Conservation (phyloP, 148 eudicot genomes). For the Rhododendron griersonianum region DNA sequence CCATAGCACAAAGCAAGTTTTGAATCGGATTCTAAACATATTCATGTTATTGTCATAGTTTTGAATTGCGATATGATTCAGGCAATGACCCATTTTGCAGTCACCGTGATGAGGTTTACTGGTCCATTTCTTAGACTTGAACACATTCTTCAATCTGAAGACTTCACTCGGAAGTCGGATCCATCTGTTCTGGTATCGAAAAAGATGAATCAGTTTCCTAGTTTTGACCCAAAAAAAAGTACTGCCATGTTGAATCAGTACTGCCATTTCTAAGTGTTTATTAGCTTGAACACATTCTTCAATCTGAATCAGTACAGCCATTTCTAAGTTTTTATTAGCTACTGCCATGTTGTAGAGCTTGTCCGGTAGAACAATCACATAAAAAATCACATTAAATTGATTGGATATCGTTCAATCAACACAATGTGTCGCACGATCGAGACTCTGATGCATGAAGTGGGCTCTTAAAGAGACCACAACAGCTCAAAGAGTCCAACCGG, state of each 20-base stretch:
- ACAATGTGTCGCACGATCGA: background rate
- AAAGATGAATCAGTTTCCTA: background rate
- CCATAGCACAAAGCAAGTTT: background rate
- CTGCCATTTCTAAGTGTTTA: background rate
- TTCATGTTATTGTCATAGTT: background rate
- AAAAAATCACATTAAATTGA: background rate
- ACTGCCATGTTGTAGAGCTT: background rate
- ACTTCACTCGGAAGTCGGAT: background rate
- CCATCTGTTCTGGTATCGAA: background rate
- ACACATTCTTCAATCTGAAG: background rate
- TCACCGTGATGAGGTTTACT: background rate
- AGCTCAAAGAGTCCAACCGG: no score
- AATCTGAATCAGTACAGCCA: background rate
- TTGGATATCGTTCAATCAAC: background rate
- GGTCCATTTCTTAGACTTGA: background rate
- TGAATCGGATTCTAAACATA: background rate
- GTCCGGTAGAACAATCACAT: background rate
- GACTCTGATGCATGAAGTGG: background rate
- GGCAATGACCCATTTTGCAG: background rate
- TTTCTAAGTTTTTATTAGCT: background rate
- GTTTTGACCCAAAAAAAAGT: background rate
- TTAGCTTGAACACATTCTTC: no score
- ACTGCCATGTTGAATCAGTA: background rate
- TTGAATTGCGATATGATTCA: background rate
- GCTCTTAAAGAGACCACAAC: no score